Percentiles rank a stretch among this genome's conserved stretches.
Evolutionary conservation across 1,284 basidiomycete species (phyloP).

Genomic region (Tilletia horrida): DNA sequence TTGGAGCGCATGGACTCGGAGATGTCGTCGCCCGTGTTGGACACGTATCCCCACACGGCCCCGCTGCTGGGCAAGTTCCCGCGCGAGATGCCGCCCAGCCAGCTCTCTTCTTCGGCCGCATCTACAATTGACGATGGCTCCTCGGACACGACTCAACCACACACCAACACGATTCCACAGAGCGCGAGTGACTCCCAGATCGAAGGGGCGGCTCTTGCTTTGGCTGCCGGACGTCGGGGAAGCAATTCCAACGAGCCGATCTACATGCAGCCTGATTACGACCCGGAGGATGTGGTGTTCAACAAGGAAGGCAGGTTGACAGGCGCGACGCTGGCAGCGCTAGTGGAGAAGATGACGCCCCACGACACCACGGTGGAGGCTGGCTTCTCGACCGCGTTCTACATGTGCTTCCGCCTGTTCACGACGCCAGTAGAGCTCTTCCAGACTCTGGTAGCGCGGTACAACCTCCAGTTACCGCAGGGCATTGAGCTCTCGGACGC

Average conservation of each 20-base stretch:
- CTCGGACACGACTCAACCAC: slow-evolving; percentile 9
- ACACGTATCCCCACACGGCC: slow-evolving; percentile 12
- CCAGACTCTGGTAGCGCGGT: slow-evolving; percentile 73
- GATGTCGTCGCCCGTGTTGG: not conserved
- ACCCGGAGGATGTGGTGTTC: slow-evolving; percentile 77
- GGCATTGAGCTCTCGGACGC: slow-evolving; percentile 60
- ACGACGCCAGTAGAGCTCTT: slow-evolving; percentile 73
- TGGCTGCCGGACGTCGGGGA: slow-evolving; percentile 17
- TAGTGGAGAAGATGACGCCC: slow-evolving; percentile 95
- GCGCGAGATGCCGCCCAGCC: slow-evolving; percentile 11
- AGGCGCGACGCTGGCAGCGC: slow-evolving; percentile 79
- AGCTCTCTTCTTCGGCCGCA: not conserved
- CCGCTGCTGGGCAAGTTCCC: slow-evolving; percentile 17
- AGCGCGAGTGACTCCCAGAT: slow-evolving; percentile 11
- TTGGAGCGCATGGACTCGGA: slow-evolving; percentile 29
- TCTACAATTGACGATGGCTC: not conserved
- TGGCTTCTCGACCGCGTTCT: slow-evolving; percentile 81
- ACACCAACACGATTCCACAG: not conserved
- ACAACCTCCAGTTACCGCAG: slow-evolving; percentile 64
- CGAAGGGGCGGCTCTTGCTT: not conserved
- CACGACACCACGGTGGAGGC: slow-evolving; percentile 78
- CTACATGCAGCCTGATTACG: slow-evolving; percentile 43
- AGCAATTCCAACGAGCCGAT: slow-evolving; percentile 31
- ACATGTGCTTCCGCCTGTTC: slow-evolving; percentile 93
- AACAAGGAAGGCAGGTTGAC: slow-evolving; percentile 80